Percentiles rank a stretch among this genome's conserved stretches.
Evolutionary conservation across 768 basidiomycete genomes (phyloP).

Genomic region (Macrolepiota dolichaula): DNA sequence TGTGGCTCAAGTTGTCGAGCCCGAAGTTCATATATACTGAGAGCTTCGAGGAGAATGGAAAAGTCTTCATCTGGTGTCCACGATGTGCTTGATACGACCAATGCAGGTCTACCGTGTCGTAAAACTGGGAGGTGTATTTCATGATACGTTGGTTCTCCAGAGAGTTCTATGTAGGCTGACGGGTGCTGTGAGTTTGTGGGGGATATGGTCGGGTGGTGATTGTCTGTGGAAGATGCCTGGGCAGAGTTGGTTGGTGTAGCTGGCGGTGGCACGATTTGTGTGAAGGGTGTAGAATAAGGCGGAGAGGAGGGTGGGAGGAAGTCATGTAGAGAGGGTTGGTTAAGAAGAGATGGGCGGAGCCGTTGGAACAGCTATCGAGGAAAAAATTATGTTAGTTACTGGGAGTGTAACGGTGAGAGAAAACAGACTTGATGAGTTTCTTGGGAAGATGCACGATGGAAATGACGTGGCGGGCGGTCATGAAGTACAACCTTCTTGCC

Average conservation of each 20-base stretch:
- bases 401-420: neutral
- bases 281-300: slow-evolving; percentile 65
- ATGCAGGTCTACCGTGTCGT: slow-evolving; percentile 74
- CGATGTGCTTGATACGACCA: slow-evolving; percentile 89
- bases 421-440: slow-evolving; percentile 72
- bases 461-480: slow-evolving; percentile 87
- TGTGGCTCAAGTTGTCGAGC: slow-evolving; percentile 28
- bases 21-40: slow-evolving; percentile 64
- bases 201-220: neutral
- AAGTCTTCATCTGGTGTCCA: slow-evolving; percentile 99
- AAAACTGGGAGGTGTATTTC: slow-evolving; percentile 40
- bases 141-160: slow-evolving; percentile 25
- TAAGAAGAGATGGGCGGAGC: slow-evolving; percentile 34
- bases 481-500: slow-evolving; percentile 78
- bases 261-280: slow-evolving; percentile 29
- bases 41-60: slow-evolving; percentile 71
- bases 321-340: slow-evolving; percentile 30
- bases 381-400: neutral
- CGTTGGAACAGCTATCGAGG: slow-evolving; percentile 46
- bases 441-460: slow-evolving; percentile 64
- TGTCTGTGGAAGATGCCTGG: neutral
- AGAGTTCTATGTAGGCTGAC: slow-evolving; percentile 22
- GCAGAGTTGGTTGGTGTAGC: neutral
- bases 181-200: neutral
- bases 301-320: slow-evolving; percentile 52